Percentiles rank a stretch among this genome's conserved stretches.
phyloP scores from a whole-genome alignment of 257 asterid genomes.

The Solanum sitiens region DNA sequence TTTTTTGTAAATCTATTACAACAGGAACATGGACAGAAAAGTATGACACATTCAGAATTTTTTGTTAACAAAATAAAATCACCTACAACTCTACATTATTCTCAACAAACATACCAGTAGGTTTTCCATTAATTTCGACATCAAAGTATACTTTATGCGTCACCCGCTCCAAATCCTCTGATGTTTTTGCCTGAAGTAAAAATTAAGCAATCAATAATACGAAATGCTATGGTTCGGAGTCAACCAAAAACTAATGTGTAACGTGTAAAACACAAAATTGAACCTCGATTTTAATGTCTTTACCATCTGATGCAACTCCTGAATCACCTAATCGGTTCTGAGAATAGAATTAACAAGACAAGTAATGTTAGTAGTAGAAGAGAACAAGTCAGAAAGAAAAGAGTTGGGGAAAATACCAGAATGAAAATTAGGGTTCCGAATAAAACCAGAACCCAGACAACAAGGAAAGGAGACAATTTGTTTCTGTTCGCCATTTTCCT shows the following conservation, averaged over 20 bases:
- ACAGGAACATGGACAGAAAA: background rate
- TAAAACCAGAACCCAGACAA: conserved; percentile 55
- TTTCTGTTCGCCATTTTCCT: conserved; percentile 29
- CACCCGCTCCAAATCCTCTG: conserved; percentile 39
- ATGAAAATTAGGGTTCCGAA: conserved; percentile 68
- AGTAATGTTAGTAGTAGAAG: background rate
- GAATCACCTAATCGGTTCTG: conserved; percentile 63
- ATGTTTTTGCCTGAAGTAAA: conserved; percentile 19
- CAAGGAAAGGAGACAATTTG: conserved; percentile 32
- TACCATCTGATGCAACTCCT: conserved; percentile 22
- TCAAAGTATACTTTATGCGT: conserved; percentile 79
- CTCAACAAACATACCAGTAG: conserved; percentile 26
- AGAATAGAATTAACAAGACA: background rate
- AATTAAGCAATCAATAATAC: background rate
- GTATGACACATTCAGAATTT: background rate
- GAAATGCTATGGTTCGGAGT: background rate
- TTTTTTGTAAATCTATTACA: background rate
- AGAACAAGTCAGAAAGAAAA: background rate
- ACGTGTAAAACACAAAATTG: background rate
- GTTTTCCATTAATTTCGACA: conserved; percentile 57
- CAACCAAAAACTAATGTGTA: background rate
- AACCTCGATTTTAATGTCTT: conserved; percentile 30
- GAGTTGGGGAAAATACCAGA: conserved; percentile 24
- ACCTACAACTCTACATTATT: background rate
- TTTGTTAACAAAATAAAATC: background rate